Evolutionary conservation across 2,329 filamentous ascomycete species (phyloP).

Genomic region (Neofusicoccum ribis): DNA sequence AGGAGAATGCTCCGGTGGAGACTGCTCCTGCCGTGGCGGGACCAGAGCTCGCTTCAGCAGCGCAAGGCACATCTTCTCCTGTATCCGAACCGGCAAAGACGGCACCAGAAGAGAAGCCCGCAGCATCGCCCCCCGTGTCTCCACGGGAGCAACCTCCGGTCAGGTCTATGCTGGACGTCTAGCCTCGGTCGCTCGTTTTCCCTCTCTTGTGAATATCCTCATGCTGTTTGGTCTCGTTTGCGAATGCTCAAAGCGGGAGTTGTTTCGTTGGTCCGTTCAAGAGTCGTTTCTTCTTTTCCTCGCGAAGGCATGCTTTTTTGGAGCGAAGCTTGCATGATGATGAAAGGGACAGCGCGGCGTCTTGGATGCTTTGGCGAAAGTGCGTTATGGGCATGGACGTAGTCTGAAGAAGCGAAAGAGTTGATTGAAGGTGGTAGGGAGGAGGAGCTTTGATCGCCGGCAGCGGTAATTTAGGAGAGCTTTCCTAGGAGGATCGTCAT

Average conservation of each 20-base stretch:
- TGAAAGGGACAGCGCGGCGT: constrained; percentile 1
- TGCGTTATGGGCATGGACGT: background rate
- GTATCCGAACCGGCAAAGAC: background rate
- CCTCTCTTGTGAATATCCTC: constrained; percentile 1
- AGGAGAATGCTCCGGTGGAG: background rate
- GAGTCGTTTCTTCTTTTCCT: background rate
- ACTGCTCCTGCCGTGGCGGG: background rate
- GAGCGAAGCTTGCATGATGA: background rate
- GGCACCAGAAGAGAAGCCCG: background rate
- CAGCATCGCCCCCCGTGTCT: background rate
- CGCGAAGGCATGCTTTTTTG: background rate
- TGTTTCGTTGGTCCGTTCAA: background rate
- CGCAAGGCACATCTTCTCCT: background rate
- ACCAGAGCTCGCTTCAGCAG: background rate
- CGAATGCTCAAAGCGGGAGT: background rate
- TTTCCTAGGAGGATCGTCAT: constrained; percentile 8
- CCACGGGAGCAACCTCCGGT: constrained; percentile 1
- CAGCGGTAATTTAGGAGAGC: constrained; percentile 6
- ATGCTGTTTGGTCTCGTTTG: background rate
- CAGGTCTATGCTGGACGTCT: constrained; percentile 19
- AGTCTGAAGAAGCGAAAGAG: background rate
- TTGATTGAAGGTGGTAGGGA: background rate
- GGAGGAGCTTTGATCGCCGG: background rate
- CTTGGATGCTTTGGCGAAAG: background rate
- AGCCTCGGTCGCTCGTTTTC: background rate